These are phyloP conservation scores for Penicillium subrubescens DNA, from an alignment of 495 filamentous ascomycete species.

Conservation along the genomic window DNA sequence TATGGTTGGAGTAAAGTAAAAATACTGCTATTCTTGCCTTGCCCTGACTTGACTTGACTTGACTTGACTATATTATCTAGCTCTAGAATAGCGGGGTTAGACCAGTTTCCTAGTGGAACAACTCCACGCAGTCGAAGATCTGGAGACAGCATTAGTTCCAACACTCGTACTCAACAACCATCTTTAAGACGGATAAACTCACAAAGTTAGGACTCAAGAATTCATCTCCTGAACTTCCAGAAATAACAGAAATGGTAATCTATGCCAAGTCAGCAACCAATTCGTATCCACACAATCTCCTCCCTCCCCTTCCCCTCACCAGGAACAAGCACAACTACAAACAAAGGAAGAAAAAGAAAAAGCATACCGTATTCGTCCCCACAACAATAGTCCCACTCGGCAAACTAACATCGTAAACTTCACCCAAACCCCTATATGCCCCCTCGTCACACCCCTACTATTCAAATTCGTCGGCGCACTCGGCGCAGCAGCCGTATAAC, in stretches of 20 bases:
- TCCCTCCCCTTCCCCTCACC: background rate
- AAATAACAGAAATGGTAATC: constrained; percentile 60
- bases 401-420: constrained; percentile 61
- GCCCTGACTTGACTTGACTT: background rate
- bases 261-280: constrained; percentile 6
- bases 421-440: constrained; percentile 64
- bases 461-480: constrained; percentile 64
- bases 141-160: constrained; percentile 18
- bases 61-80: background rate
- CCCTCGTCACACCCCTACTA: constrained; percentile 63
- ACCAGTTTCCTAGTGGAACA: constrained; percentile 38
- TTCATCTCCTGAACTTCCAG: constrained; percentile 55
- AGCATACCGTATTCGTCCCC: constrained; percentile 56
- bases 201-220: constrained; percentile 65
- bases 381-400: constrained; percentile 56
- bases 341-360: background rate
- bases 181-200: constrained; percentile 35
- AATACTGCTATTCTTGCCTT: no score
- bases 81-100: background rate
- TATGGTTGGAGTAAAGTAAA: background rate
- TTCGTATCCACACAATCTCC: background rate
- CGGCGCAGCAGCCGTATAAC: constrained; percentile 48
- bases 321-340: no score
- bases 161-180: background rate
- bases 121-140: constrained; percentile 60